Conservation (phyloP, 257 asterid species). For the Solanum clarkiae region DNA sequence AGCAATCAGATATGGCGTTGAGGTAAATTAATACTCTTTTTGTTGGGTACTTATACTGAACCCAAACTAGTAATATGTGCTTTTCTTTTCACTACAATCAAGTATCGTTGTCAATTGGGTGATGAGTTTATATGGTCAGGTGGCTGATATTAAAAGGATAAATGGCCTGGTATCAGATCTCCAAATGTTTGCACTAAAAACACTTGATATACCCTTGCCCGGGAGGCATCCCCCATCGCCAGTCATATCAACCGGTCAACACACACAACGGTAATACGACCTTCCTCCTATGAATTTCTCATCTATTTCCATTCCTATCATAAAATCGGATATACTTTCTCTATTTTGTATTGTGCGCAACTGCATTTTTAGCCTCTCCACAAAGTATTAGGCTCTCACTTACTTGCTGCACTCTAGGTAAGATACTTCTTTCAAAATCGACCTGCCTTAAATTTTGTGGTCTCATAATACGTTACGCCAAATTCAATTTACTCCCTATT, state of each 20-base stretch:
- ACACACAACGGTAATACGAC: slow-evolving; percentile 27
- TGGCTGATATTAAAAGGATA: slow-evolving; percentile 68
- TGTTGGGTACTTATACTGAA: background rate
- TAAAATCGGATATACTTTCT: background rate
- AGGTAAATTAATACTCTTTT: slow-evolving; percentile 25
- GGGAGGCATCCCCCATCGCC: slow-evolving; percentile 90
- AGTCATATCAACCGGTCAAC: slow-evolving; percentile 29
- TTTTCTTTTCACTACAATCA: background rate
- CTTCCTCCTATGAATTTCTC: background rate
- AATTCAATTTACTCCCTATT: background rate
- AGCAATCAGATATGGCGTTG: slow-evolving; percentile 86
- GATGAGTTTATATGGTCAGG: slow-evolving; percentile 16
- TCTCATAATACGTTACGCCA: background rate
- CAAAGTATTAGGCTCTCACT: background rate
- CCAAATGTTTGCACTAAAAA: slow-evolving; percentile 88
- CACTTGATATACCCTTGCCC: slow-evolving; percentile 71
- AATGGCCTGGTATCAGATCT: slow-evolving; percentile 82
- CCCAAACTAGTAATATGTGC: too few species aligned
- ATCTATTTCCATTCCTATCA: background rate
- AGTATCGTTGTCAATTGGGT: background rate
- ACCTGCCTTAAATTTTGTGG: background rate
- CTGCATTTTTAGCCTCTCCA: background rate
- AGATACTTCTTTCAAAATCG: background rate
- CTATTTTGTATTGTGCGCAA: background rate
- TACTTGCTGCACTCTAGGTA: background rate